Base-by-base conservation (phyloP, 2,329 filamentous ascomycete species). In the Xylariaceae sp. region DNA sequence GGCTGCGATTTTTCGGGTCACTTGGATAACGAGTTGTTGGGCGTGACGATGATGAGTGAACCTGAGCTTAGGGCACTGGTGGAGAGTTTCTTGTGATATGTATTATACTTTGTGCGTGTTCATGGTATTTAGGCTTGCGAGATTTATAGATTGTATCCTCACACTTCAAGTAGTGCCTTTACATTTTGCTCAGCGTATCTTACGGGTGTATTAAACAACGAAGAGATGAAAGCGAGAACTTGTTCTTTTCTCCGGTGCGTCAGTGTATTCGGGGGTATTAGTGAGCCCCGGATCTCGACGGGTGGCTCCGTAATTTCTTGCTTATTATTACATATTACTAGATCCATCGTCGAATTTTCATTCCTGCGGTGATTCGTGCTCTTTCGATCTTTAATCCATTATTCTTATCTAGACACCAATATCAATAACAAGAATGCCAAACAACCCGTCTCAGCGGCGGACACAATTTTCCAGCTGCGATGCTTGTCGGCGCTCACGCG, bases 1-100 rank as follows among this genome's bases (percentile, higher is more conserved):
- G 68, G 69, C 2, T 67, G 67, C 50, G 64, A 72, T 45, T 71
- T 72, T 57, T 67, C 63, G 18, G 51, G 53, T 14, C 61, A 65
- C 48, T 65, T 71, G 52, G 73, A 74, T 52, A 76, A 75, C 50
- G 65, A 70, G 32, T 51, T 75, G 57, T 60, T 75, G 18, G 72
- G 74, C 2, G 52, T 73, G 26, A 67, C 71, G 56, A 63, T 62
- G 48, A 45, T 71, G 55, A 64, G 54, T 20, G 63, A 68, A 44
- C 54, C 50, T 18, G 68, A 70, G 46, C 32, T 73, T 14, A 64
- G 67, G 54, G 62, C 60, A 21, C 51, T 72, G 41, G 63, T 73
- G 3, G 63, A 52, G 65, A 44, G 48, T 20, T 44, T 51, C 32
- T 42, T 49, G 16, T 40, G 29, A 41, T 44, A 44, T 40, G 44